Evolutionary conservation across 192 early-diverging fungal species (phyloP), one percentile per base, ranked within the genome.

Genomic region (Coemansia sp.): DNA sequence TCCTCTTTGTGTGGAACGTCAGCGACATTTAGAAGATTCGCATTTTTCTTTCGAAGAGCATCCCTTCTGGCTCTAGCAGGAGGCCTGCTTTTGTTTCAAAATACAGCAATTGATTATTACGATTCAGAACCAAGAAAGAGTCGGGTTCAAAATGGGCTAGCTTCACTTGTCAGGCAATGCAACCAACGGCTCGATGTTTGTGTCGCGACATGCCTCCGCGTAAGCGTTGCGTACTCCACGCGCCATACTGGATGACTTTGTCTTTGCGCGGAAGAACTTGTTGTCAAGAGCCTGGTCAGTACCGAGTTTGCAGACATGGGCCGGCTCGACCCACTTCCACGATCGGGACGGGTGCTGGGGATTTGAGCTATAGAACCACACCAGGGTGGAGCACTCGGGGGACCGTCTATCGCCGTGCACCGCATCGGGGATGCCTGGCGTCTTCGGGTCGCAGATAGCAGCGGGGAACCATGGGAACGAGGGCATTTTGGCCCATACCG

Each of bases 1-100:
- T 73, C 67, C 61, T 79, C 15, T 79, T 79, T 73, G 76, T 79
- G 0, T 79, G 76, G 76, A 79, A 74, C 48, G 38, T 74, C 54
- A 72, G 64, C 45, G 76, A 73, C 11, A 68, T 73, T 10, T 75
- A 59, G 69, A 13, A 1, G 34, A 0, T 45, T 65, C 22, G 22
- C 9, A 8, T 48, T 48, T 47, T 22, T 23, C 6, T 48, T 48
- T 48, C n/a, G 38, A 41, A 41, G 38, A 41, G 38, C 38, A 41
- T 4, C 34, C 34, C 34, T 11, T 41, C 15, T 41, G 0, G 38
- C n/a, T n/a, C n/a, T n/a, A n/a, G n/a, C n/a, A n/a, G n/a, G n/a
- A n/a, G n/a, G n/a, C n/a, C n/a, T n/a, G 56, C 56, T 34, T 41
- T 41, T 41, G 38, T 41, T 17, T 17, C 15, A 41, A 41, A 36